phyloP scores from a whole-genome alignment of 441 rosid species.

The Gossypium gossypioides region DNA sequence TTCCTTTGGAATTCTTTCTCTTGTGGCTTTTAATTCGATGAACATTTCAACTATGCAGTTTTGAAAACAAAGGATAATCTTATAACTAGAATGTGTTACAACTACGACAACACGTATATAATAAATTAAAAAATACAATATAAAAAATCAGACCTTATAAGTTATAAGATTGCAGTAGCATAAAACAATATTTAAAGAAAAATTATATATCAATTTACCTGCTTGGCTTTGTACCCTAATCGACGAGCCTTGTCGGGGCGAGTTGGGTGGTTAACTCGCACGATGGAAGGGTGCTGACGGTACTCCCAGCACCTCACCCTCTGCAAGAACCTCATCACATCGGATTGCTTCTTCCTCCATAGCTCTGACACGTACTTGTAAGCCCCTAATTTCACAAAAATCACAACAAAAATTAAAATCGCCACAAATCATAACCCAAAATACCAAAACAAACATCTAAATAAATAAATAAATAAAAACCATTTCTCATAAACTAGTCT shows the following conservation, averaged over 20 bases:
- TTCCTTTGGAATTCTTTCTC: background rate
- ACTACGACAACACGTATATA: background rate
- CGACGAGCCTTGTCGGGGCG: conserved; percentile 69
- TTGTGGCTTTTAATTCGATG: background rate
- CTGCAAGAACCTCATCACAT: conserved; percentile 64
- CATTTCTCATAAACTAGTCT: background rate
- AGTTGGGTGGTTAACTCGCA: conserved; percentile 50
- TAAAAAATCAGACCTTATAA: background rate
- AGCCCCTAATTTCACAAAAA: conserved; percentile 25
- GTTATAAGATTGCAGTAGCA: background rate
- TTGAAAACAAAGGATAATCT: background rate
- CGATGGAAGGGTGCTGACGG: conserved; percentile 60
- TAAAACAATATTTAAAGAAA: background rate
- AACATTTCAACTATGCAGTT: background rate
- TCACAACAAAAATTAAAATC: background rate
- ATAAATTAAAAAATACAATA: background rate
- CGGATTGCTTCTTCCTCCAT: conserved; percentile 65
- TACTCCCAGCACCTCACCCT: conserved; percentile 79
- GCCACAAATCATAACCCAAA: background rate
- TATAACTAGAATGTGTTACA: background rate
- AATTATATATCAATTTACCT: conserved; percentile 23
- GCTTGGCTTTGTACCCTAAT: conserved; percentile 65
- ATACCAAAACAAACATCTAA: background rate
- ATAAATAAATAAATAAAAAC: background rate
- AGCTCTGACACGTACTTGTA: conserved; percentile 44